Percentiles rank a stretch among this genome's conserved stretches.
These are phyloP conservation scores for Cryptococcus maquisensis DNA, from an alignment of 1,284 basidiomycete species.

Conservation along the genomic window DNA sequence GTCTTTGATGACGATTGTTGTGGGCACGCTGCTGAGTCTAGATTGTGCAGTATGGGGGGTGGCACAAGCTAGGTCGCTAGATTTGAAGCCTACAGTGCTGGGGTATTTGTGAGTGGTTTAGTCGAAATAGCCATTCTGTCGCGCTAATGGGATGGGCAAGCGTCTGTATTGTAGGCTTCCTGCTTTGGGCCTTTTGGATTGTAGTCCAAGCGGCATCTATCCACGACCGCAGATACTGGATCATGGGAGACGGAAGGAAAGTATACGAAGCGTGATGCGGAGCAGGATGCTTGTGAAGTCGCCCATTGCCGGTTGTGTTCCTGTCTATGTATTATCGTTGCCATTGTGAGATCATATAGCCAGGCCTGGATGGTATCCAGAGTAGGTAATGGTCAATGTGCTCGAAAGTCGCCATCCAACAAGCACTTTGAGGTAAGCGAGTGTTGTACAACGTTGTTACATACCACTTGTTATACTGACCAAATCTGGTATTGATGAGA, in stretches of 20 bases:
- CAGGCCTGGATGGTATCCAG: background rate
- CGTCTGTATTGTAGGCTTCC: conserved; percentile 10
- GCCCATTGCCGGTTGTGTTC: too few species aligned
- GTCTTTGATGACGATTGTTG: conserved; percentile 6
- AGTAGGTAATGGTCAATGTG: background rate
- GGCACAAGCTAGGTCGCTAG: conserved; percentile 1
- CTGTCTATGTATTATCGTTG: too few species aligned
- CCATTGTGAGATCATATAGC: background rate
- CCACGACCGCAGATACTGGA: conserved; percentile 10
- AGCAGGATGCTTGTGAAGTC: background rate
- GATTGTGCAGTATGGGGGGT: conserved; percentile 18
- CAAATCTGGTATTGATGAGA: background rate
- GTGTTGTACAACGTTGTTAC: background rate
- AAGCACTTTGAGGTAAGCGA: background rate
- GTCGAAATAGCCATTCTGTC: background rate
- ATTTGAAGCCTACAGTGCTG: conserved; percentile 15
- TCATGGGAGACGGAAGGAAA: conserved; percentile 4
- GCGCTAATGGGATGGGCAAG: background rate
- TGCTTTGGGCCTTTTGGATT: conserved; percentile 15
- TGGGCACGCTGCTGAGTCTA: conserved; percentile 6
- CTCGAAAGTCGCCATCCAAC: too few species aligned
- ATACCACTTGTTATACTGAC: background rate
- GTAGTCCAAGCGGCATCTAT: conserved; percentile 11
- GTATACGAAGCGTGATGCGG: background rate
- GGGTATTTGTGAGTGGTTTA: conserved; percentile 24